phyloP scores from a whole-genome alignment of 192 early-diverging fungal species.

The Coemansia sp. region DNA sequence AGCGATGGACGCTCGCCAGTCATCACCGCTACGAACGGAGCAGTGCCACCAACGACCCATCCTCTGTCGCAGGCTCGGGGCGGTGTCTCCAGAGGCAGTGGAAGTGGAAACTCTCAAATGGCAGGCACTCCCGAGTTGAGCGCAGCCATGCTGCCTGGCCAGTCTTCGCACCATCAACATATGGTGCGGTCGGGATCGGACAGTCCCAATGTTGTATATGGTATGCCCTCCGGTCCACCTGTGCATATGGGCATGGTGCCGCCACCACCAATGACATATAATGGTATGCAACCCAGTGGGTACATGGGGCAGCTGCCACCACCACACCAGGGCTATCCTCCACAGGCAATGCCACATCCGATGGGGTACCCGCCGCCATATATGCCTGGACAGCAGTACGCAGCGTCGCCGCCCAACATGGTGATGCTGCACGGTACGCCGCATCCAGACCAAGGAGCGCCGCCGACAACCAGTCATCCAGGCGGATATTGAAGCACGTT shows the following conservation, averaged over 20 bases:
- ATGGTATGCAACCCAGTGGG: constrained; percentile 38
- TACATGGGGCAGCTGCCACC: constrained; percentile 45
- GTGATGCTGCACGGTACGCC: constrained; percentile 44
- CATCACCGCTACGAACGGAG: constrained; percentile 19
- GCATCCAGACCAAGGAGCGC: constrained; percentile 32
- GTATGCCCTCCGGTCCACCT: constrained; percentile 21
- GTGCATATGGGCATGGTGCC: constrained; percentile 53
- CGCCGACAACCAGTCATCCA: constrained; percentile 5
- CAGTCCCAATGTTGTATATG: constrained; percentile 39
- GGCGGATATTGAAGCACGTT: not conserved
- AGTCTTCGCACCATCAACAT: not conserved
- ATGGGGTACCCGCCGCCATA: constrained; percentile 49
- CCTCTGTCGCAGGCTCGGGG: constrained; percentile 27
- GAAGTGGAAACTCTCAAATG: constrained; percentile 9
- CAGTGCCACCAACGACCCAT: constrained; percentile 13
- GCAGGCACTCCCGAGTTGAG: constrained; percentile 40
- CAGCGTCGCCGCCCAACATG: constrained; percentile 40
- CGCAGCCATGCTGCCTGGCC: constrained; percentile 22
- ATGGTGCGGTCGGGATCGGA: constrained; percentile 18
- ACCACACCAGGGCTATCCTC: constrained; percentile 42
- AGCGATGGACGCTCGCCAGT: constrained; percentile 33
- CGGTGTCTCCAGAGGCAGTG: not conserved
- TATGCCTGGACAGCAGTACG: constrained; percentile 29
- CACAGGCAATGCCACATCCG: constrained; percentile 39
- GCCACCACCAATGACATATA: constrained; percentile 42